phyloP scores from a whole-genome alignment of 2,329 filamentous ascomycete genomes.

The Apiospora pterosperma region DNA sequence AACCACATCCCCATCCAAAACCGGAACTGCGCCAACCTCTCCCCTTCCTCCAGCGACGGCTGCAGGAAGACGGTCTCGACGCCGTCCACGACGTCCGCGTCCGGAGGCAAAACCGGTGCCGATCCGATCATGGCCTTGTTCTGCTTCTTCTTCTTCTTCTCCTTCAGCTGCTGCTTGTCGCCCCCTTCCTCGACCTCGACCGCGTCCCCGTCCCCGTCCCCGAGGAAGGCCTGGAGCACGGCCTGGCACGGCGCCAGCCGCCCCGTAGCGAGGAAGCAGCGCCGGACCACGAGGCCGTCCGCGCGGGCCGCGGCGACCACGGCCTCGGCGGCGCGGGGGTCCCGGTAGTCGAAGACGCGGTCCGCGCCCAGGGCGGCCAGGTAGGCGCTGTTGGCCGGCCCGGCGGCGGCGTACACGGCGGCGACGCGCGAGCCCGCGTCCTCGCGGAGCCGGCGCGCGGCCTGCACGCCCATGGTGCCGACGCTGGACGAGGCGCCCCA shows the following conservation, averaged over 20 bases:
- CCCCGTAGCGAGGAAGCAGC: constrained; percentile 39
- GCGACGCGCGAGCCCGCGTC: constrained; percentile 28
- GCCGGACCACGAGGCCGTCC: constrained; percentile 33
- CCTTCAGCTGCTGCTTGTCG: background rate
- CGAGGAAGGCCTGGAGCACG: constrained; percentile 31
- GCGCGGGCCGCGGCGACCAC: constrained; percentile 33
- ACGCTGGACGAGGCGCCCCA: constrained; percentile 45
- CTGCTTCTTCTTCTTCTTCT: background rate
- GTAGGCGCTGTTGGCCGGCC: constrained; percentile 30
- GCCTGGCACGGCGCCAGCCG: constrained; percentile 31
- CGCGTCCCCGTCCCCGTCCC: no score
- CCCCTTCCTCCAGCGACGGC: constrained; percentile 30
- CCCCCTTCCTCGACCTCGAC: background rate
- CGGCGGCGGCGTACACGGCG: constrained; percentile 39
- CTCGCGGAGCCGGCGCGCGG: constrained; percentile 30
- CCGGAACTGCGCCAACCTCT: constrained; percentile 33
- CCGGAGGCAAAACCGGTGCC: constrained; percentile 29
- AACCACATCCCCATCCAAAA: constrained; percentile 38
- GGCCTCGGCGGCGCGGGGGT: constrained; percentile 20
- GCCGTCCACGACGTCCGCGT: constrained; percentile 25
- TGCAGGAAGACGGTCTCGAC: constrained; percentile 35
- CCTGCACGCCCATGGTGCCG: constrained; percentile 41
- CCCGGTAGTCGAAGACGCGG: constrained; percentile 39
- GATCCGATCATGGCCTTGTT: constrained; percentile 31
- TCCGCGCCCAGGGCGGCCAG: constrained; percentile 32